Base-by-base conservation (phyloP, 2,329 filamentous ascomycete species). In the Penicillium nordicum region DNA sequence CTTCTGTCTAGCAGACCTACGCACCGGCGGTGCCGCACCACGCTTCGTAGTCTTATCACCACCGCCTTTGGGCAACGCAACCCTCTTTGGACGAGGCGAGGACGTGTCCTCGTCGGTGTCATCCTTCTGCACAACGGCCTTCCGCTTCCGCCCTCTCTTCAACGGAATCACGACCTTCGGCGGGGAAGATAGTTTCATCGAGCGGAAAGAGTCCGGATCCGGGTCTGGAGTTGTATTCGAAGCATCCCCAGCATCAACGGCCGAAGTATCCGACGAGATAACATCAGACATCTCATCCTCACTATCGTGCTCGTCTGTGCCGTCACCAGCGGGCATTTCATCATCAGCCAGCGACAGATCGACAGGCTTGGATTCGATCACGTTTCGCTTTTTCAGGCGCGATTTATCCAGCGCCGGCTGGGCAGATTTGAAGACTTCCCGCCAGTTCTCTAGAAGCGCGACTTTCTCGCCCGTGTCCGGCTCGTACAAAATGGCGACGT, bases 401-500 rank as follows among this genome's bases (percentile, higher is more conserved):
- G 60, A 63, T 21, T 64, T 65, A 42, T 67, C 67, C 45, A 67
- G 65, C 18, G 64, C 63, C 6, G 70, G 72, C 50, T 74, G 67
- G 0, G 70, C 66, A 14, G 68, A 61, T 40, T 72, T 71, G 59
- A 79, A 79, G 3, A 77, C 62, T 54, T 79, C 74, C 21, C 76
- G 70, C 76, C 78, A 79, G 61, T 79, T 75, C 59, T 76, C 73
- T 46, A 79, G 66, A 18, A 80, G 58, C 2, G 78, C 70, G 0
- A 80, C 76, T 50, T 73, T 73, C 23, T 76, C 72, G 4, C 73
- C 74, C 4, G 72, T 64, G 4, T 76, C 76, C 0, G 73, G 73
- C 29, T 74, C 67, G 50, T 77, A 74, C 11, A 72, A 61, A 3
- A 66, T 61, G 2, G 61, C 48, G 14, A 63, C 37, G 42, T 66